A percentile compares a stretch with the other conserved stretches of the same genome.
These are phyloP conservation scores for grape (Vitis vinifera) DNA, from an alignment of 164 flowering plant species.

Conservation along the genomic window ASM3070453v1 NC_081822.1:3520501-3521000, in stretches of 20 bases:
- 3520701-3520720: slow-evolving; percentile 5
- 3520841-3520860: not conserved
- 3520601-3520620: slow-evolving; percentile 13
- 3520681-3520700: not conserved
- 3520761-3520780: not conserved
- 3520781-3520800: too few relatives aligned
- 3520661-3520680: not conserved
- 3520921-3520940: slow-evolving; percentile 1
- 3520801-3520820: not conserved
- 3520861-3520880: slow-evolving; percentile 3
- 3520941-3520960: slow-evolving; percentile 4
- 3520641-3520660: not conserved
- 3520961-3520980: too few relatives aligned
- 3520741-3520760: not conserved
- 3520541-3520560: not conserved
- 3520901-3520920: slow-evolving; percentile 10
- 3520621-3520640: slow-evolving; percentile 9
- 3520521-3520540: slow-evolving; percentile 7
- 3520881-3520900: slow-evolving; percentile 1
- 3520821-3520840: not conserved
- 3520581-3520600: slow-evolving; percentile 6
- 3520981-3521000: too few relatives aligned
- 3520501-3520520: not conserved
- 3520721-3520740: not conserved
- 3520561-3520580: slow-evolving; percentile 3